Base-by-base conservation (phyloP, 148 eudicot species). In the Rhododendron henanense region DNA sequence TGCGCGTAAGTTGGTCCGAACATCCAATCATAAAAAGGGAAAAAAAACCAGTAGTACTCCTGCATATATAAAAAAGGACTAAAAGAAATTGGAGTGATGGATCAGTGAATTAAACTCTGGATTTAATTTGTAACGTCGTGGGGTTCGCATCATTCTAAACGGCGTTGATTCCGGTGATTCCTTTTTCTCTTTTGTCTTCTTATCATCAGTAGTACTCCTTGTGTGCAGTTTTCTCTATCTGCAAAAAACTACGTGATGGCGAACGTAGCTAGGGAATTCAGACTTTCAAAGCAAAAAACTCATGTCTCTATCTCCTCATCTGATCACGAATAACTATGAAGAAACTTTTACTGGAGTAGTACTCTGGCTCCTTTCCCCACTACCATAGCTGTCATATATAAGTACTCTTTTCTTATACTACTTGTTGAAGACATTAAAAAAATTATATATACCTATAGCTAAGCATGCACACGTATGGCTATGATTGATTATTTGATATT, bases 91-190 rank as follows among this genome's bases (percentile, higher is more conserved):
- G 37, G 18, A 31, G 18, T 5, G 7, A 2, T 74, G 47, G 39
- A 35, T 33, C 78, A 33, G 78, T 2, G 11, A 74, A 74, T 16
- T 16, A 37, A 41, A 44, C 79, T 77, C n/a, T 41, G 23, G 79
- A 8, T 28, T n/a, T n/a, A n/a, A n/a, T n/a, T 57, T 84, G 53
- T 69, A 61, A 83, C 71, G 84, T 85, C 84, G 88, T 76, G 41
- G 69, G 91, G 78, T 75, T 83, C 89, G 37, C 87, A 83, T 87
- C 81, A 85, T 87, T 89, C 90, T 87, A 91, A 85, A 90, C 93
- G 93, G 87, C 93, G 93, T 83, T 85, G 86, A 91, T 90, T 91
- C 59, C 90, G 93, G 87, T 51, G 89, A 91, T 90, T 91, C 91
- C 88, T 91, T 85, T 61, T 85, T 84, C 74, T 74, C 74, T 78